These are phyloP conservation scores for Kluyveromyces dobzhanskii DNA, from an alignment of 805 yeast species.

Conservation along the genomic window DNA sequence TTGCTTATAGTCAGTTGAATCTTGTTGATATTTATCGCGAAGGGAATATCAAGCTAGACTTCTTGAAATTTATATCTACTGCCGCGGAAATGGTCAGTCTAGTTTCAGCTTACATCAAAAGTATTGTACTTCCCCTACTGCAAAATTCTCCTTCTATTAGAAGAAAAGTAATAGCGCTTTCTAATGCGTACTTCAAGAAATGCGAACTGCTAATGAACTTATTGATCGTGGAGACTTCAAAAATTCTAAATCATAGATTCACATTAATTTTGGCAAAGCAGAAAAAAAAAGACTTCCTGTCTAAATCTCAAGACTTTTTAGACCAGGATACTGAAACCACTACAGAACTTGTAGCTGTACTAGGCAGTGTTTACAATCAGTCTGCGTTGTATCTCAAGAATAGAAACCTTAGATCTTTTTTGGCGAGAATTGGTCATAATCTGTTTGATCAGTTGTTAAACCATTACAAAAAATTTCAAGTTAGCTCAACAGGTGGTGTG, in stretches of 20 bases:
- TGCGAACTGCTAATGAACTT: constrained; percentile 61
- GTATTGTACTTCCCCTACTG: constrained; percentile 68
- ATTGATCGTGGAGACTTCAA: constrained; percentile 51
- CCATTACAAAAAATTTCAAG: constrained; percentile 68
- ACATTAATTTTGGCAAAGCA: constrained; percentile 50
- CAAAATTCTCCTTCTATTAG: constrained; percentile 49
- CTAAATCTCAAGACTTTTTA: constrained; percentile 34
- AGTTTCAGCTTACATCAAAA: constrained; percentile 63
- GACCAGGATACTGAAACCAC: constrained; percentile 69
- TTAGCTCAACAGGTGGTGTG: constrained; percentile 76
- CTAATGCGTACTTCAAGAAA: constrained; percentile 51
- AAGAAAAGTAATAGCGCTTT: constrained; percentile 48
- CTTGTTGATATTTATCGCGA: constrained; percentile 27
- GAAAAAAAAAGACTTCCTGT: constrained; percentile 61
- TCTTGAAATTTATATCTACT: constrained; percentile 41
- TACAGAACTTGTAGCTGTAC: constrained; percentile 47
- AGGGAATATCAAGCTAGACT: constrained; percentile 36
- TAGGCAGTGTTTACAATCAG: constrained; percentile 28
- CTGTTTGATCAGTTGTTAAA: constrained; percentile 51
- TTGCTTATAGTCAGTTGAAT: constrained; percentile 43
- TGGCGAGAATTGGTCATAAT: constrained; percentile 49
- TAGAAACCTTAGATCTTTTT: constrained; percentile 42
- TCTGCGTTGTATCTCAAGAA: constrained; percentile 33
- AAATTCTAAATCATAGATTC: constrained; percentile 44
- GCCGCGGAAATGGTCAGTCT: constrained; percentile 56